Conservation (phyloP, 805 yeast species). For the Myxozyma nipponensis region DNA sequence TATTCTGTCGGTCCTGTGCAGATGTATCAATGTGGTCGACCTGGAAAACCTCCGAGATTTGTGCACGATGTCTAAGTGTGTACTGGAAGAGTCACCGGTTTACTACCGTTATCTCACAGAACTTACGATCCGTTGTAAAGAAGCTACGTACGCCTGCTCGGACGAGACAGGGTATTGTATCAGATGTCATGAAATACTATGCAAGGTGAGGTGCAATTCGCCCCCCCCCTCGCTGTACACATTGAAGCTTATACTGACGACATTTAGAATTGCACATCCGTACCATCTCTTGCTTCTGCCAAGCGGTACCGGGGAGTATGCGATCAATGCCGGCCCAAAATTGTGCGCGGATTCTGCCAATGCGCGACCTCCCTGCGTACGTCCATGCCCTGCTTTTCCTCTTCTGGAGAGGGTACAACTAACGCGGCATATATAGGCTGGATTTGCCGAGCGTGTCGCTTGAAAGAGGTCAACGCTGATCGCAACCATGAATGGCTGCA, state of each 20-base stretch:
- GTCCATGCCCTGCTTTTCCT: background rate
- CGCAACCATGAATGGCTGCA: background rate
- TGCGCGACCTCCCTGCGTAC: slow-evolving; percentile 9
- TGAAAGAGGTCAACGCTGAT: slow-evolving; percentile 11
- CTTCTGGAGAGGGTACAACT: background rate
- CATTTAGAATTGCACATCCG: slow-evolving; percentile 14
- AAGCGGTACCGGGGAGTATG: slow-evolving; percentile 17
- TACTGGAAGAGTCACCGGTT: slow-evolving; percentile 4
- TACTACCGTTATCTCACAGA: slow-evolving; percentile 8
- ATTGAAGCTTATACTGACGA: background rate
- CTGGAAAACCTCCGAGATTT: slow-evolving; percentile 10
- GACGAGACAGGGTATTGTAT: slow-evolving; percentile 4
- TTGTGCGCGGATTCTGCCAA: slow-evolving; percentile 13
- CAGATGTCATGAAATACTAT: background rate
- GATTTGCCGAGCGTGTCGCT: slow-evolving; percentile 21
- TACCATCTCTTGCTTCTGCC: slow-evolving; percentile 1
- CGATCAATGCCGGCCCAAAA: slow-evolving; percentile 8
- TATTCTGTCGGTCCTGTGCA: background rate
- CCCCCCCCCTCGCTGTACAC: background rate
- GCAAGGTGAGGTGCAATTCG: slow-evolving; percentile 1
- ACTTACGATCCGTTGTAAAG: slow-evolving; percentile 18
- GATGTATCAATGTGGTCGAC: slow-evolving; percentile 4
- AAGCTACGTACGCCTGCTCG: slow-evolving; percentile 15
- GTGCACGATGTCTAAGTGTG: slow-evolving; percentile 11
- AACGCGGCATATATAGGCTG: slow-evolving; percentile 8